Base-by-base conservation (phyloP, 1,284 basidiomycete species). In the Entoloma clypeatum region DNA sequence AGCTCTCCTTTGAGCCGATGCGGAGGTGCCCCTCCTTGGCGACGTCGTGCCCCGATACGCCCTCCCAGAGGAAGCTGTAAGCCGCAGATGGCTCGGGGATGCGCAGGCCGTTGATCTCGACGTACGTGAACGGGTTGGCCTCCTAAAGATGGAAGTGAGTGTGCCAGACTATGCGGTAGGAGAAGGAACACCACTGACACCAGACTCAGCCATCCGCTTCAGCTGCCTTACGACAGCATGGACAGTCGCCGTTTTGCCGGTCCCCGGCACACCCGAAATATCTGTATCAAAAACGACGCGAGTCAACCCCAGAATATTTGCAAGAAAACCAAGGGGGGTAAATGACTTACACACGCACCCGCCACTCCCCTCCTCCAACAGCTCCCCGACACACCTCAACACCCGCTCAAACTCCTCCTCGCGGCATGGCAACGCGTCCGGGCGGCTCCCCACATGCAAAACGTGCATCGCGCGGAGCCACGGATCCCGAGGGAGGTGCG, bases 231-330 rank as follows among this genome's bases (percentile, higher is more conserved):
- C 79, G 10, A 95, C 86, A 1, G 88, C 88, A 55, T 95, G 92
- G 0, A 99, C 93, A 0, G 96, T 99, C 0, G 96, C 96, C 2
- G 96, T 99, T 68, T 99, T 99, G 2, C 96, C 95, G 6, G 95
- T 98, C 1, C 96, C 96, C 6, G 96, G 96, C 1, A 98, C 92
- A 14, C 95, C 96, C 4, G 94, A 95, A 33, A 99, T 94, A 62
- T 95, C 92, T 94, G 36, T 6, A 38, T 27, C 17, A 23, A 31
- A 9, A 28, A 19, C 39, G 3, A 29, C 10, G 17, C n/a, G 6
- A 6, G 23, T 29, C 36, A 8, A 34, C 24, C 34, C 25, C 18
- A 22, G 2, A 13, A 19, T 5, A 19, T 33, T 39, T 32, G 27
- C 43, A 7, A 4, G 16, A 37, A 48, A 31, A 11, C 45, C n/a